Evolutionary conservation across 306 rosid genomes (phyloP).

Genomic region (Heteromeles arbutifolia): DNA sequence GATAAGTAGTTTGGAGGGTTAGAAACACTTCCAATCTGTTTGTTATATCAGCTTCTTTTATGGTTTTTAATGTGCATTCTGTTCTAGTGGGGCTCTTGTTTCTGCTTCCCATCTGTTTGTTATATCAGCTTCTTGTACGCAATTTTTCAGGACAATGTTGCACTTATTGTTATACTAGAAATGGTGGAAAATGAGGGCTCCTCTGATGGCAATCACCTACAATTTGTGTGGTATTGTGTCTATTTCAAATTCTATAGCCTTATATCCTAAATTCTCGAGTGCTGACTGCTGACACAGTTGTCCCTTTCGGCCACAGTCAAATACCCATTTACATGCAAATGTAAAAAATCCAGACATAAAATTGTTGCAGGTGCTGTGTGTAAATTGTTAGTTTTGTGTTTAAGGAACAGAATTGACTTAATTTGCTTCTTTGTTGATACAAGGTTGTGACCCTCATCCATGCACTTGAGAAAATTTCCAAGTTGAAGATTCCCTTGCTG

Average conservation of each 20-base stretch:
- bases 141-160: slow-evolving; percentile 23
- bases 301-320: slow-evolving; percentile 17
- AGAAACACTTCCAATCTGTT: no score
- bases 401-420: no score
- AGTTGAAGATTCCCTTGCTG: no score
- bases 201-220: slow-evolving; percentile 1
- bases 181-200: not conserved
- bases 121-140: no score
- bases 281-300: not conserved
- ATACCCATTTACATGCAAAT: slow-evolving; percentile 30
- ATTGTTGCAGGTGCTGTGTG: slow-evolving; percentile 22
- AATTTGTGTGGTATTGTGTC: slow-evolving; percentile 29
- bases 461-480: no score
- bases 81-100: not conserved
- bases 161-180: slow-evolving; percentile 22
- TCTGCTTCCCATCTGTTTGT: not conserved
- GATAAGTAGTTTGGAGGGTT: not conserved
- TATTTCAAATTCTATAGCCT: not conserved
- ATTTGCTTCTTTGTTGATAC: no score
- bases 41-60: not conserved
- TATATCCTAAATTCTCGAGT: not conserved
- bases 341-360: slow-evolving; percentile 5
- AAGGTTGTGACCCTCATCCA: no score
- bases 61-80: not conserved
- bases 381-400: no score